These are phyloP conservation scores for Cicer pinnatifidum DNA, from an alignment of 306 rosid species.

Conservation along the genomic window DNA sequence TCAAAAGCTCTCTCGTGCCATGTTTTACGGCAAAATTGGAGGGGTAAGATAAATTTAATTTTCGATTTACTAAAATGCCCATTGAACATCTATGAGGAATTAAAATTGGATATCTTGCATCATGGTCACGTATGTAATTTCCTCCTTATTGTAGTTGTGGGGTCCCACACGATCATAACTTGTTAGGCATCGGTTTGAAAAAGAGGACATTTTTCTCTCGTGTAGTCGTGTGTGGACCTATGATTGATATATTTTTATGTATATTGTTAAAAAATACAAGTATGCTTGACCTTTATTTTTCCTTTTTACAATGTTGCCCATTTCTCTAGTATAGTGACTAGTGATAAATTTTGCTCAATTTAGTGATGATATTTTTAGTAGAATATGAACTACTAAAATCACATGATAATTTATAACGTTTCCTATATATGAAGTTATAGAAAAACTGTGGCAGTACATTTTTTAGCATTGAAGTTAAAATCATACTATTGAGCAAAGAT, in stretches of 20 bases:
- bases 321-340: neutral
- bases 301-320: too few relatives aligned
- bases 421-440: neutral
- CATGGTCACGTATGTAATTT: conserved; percentile 48
- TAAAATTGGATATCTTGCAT: neutral
- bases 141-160: conserved; percentile 41
- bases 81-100: neutral
- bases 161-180: conserved; percentile 54
- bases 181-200: conserved; percentile 44
- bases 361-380: neutral
- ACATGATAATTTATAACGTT: conserved; percentile 11
- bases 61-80: conserved; percentile 44
- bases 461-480: conserved; percentile 37
- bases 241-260: conserved; percentile 32
- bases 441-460: too few relatives aligned
- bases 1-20: conserved; percentile 48
- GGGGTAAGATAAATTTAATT: conserved; percentile 46
- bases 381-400: conserved; percentile 18
- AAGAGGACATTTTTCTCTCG: conserved; percentile 36
- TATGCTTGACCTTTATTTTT: conserved; percentile 33
- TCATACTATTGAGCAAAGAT: conserved; percentile 30
- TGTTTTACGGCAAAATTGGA: conserved; percentile 72
- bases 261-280: conserved; percentile 19
- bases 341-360: conserved; percentile 23
- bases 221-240: conserved; percentile 35